These are phyloP conservation scores for Plasmopara viticola DNA, from an alignment of 352 stramenopile genomes.

Conservation along the genomic window DNA sequence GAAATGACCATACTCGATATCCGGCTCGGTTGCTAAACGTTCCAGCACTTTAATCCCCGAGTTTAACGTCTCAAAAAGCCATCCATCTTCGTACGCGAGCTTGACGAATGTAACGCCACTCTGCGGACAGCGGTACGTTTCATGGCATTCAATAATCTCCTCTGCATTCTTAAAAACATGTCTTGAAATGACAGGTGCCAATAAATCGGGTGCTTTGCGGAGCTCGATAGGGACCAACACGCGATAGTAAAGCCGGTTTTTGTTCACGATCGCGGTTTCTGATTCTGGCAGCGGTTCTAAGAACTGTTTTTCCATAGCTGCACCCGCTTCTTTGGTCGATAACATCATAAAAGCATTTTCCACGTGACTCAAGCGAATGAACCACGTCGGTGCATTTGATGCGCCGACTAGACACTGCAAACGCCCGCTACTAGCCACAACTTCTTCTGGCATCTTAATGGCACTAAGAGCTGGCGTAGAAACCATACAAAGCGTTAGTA, in stretches of 20 bases:
- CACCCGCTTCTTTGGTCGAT: constrained; percentile 33
- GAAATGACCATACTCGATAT: constrained; percentile 70
- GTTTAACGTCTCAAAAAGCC: constrained; percentile 76
- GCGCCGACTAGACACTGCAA: constrained; percentile 56
- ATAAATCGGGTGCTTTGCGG: constrained; percentile 56
- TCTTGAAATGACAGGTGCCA: constrained; percentile 59
- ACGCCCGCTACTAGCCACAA: constrained; percentile 49
- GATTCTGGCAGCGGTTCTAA: constrained; percentile 35
- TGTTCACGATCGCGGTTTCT: constrained; percentile 32
- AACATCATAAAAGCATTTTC: constrained; percentile 71
- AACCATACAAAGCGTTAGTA: constrained; percentile 6
- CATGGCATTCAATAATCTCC: constrained; percentile 74
- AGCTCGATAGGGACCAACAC: constrained; percentile 76
- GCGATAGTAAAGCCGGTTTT: constrained; percentile 60
- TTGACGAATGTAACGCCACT: constrained; percentile 75
- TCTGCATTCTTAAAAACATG: constrained; percentile 74
- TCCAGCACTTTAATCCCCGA: constrained; percentile 77
- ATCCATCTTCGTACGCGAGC: constrained; percentile 76
- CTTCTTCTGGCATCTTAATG: constrained; percentile 74
- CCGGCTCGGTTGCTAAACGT: constrained; percentile 48
- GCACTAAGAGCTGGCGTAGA: constrained; percentile 44
- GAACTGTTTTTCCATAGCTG: constrained; percentile 20
- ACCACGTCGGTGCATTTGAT: constrained; percentile 55
- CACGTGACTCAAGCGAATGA: constrained; percentile 61
- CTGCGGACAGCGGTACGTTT: constrained; percentile 60